Evolutionary conservation across 2,329 filamentous ascomycete genomes (phyloP), one percentile per base, ranked within the genome.

Genomic region (Cladosporium colombiae): DNA sequence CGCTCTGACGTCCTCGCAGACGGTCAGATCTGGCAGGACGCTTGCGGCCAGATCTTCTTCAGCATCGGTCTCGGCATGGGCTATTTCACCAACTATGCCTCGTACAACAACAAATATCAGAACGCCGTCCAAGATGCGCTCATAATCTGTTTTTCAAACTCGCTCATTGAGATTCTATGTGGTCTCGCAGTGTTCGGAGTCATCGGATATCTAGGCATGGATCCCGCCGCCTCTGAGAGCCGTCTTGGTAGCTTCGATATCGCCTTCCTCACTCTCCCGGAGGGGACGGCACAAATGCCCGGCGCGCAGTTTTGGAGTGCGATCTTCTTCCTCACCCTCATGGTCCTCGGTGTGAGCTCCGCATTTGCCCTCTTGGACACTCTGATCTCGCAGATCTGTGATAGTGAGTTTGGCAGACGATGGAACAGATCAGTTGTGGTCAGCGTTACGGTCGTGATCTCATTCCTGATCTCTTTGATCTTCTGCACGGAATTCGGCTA

Each of bases 71-170:
- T 86, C 23, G 84, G 84, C 0, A 86, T 87, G 69, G 85, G 85
- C 2, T 86, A 85, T 71, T 87, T 86, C 68, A 87, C 84, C 0
- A 82, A 81, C 0, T 87, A 87, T 68, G 84, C 85, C 0, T 86
- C 83, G 0, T 87, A 87, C 73, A 87, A 87, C 67, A 73, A 76
- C 69, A 83, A 79, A 67, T 81, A 85, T 71, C 84, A 85, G 11
- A 86, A 87, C 62, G 84, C 85, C 0, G 85, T 87, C 1, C 83
- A 85, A 81, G 85, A 87, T 65, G 83, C 85, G 0, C 77, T 86
- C 50, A 77, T 86, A 6, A 85, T 87, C 46, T 84, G 83, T 25
- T 75, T 78, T 29, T 85, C 83, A 69, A 87, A 87, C 58, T 81
- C 84, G 0, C 71, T 86, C 0, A 87, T 87, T 58, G 85, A 87